These are phyloP conservation scores for Phytophthora parvispora DNA, from an alignment of 352 stramenopile genomes.

Conservation along the genomic window DNA sequence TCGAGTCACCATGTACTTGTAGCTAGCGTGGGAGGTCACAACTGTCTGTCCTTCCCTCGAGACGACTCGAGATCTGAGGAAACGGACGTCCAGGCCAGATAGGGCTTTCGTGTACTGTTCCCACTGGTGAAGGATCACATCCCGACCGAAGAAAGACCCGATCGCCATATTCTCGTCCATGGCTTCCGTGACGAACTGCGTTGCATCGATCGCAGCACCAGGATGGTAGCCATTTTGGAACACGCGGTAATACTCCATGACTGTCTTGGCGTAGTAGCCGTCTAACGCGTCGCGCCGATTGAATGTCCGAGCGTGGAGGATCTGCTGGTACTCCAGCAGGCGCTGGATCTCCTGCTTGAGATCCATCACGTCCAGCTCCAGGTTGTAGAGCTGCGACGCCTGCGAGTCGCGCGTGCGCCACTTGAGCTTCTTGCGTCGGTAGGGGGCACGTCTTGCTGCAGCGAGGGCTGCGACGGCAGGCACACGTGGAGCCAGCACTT, in stretches of 20 bases:
- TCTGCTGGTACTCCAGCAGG: slow-evolving; percentile 35
- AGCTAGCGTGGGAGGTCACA: slow-evolving; percentile 51
- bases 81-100: slow-evolving; percentile 46
- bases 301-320: slow-evolving; percentile 42
- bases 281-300: slow-evolving; percentile 54
- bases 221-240: slow-evolving; percentile 62
- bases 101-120: slow-evolving; percentile 55
- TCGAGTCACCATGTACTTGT: slow-evolving; percentile 48
- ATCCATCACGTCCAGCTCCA: slow-evolving; percentile 61
- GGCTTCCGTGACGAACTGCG: slow-evolving; percentile 50
- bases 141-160: slow-evolving; percentile 47
- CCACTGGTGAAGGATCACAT: slow-evolving; percentile 65
- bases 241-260: slow-evolving; percentile 69
- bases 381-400: slow-evolving; percentile 67
- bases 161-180: slow-evolving; percentile 64
- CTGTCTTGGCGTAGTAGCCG: slow-evolving; percentile 54
- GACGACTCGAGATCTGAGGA: slow-evolving; percentile 40
- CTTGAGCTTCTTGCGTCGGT: slow-evolving; percentile 50
- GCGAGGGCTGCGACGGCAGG: slow-evolving; percentile 25
- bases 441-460: slow-evolving; percentile 8
- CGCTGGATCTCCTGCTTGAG: slow-evolving; percentile 56
- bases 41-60: slow-evolving; percentile 25
- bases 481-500: slow-evolving; percentile 18
- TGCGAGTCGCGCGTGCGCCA: slow-evolving; percentile 65
- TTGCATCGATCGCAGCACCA: slow-evolving; percentile 23